phyloP scores from a whole-genome alignment of 805 yeast species.

The Wickerhamomyces ciferrii region DNA sequence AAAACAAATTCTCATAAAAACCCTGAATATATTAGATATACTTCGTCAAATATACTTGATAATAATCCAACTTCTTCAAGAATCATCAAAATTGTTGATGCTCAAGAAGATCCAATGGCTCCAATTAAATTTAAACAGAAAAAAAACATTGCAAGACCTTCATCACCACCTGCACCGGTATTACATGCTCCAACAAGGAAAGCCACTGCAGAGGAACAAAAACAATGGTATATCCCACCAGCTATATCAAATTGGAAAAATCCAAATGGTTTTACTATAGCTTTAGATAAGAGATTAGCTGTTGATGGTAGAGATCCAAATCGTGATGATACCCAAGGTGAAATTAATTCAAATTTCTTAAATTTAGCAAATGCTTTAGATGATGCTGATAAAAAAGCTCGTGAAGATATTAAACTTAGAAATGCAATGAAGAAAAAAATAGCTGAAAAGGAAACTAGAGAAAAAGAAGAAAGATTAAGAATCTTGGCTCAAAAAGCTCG shows the following conservation, averaged over 20 bases:
- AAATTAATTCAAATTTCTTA: slow-evolving; percentile 53
- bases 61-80: slow-evolving; percentile 30
- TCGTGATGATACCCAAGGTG: slow-evolving; percentile 25
- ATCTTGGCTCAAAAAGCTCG: slow-evolving; percentile 45
- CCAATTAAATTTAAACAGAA: slow-evolving; percentile 70
- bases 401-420: slow-evolving; percentile 48
- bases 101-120: slow-evolving; percentile 75
- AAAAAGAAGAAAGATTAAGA: slow-evolving; percentile 46
- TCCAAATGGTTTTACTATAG: slow-evolving; percentile 81
- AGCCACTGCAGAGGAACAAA: slow-evolving; percentile 66
- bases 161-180: slow-evolving; percentile 72
- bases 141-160: slow-evolving; percentile 66
- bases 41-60: slow-evolving; percentile 32
- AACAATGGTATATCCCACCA: slow-evolving; percentile 83
- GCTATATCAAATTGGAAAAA: slow-evolving; percentile 95
- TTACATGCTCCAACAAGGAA: slow-evolving; percentile 40
- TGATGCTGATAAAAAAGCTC: slow-evolving; percentile 56
- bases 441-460: slow-evolving; percentile 43
- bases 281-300: slow-evolving; percentile 69
- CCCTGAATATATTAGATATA: slow-evolving; percentile 40
- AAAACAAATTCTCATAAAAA: slow-evolving; percentile 24
- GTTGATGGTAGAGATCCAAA: slow-evolving; percentile 36
- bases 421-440: slow-evolving; percentile 41
- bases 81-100: slow-evolving; percentile 60
- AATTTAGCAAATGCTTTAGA: slow-evolving; percentile 68